Base-by-base conservation (phyloP, 169 alveolate species). In the Condylostoma magnum region DNA sequence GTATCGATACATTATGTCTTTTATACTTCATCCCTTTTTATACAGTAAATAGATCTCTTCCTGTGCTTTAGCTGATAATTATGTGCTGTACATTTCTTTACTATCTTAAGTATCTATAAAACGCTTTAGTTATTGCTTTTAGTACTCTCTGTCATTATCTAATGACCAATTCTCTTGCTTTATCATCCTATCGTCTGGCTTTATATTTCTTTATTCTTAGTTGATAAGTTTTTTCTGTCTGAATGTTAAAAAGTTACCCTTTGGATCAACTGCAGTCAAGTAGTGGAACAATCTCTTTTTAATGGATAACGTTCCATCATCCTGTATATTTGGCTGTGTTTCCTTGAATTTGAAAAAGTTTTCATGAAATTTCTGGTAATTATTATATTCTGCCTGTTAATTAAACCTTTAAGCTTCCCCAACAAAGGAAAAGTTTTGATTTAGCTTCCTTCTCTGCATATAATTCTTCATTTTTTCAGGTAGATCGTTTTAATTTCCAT, bases 61-160 rank as follows among this genome's bases (percentile, higher is more conserved):
- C 56, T 41, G 69, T 1, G 77, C 84, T 2, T 43, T 25, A 0
- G 80, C 81, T 27, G 84, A 75, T 58, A 80, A n/a, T 41, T 84
- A 20, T 8, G 75, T 78, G 5, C 6, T n/a, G 20, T 34, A 18
- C 20, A 28, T 34, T 54, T 41, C 36, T 5, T 8, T 8, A 4
- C 22, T 6, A 1, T 48, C 57, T 2, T 18, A 12, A 10, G 12
- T 1, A 15, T 33, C 57, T 3, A n/a, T 0, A 2, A 38, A 52
- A 60, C 22, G 6, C 1, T 10, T 27, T n/a, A n/a, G 10, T 1
- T 18, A 8, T 12, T 33, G 15, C 43, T 60, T 34, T 22, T 36
- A 0, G 15, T 38, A 10, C 0, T 41, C 57, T 60, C 43, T 27
- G 25, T n/a, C n/a, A 18, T 22, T 28, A 2, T 41, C 31, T 60